Percentiles rank a stretch among this genome's conserved stretches.
These are phyloP conservation scores for Hortaea sp. DNA, from an alignment of 2,329 filamentous ascomycete species.

Conservation along the genomic window DNA sequence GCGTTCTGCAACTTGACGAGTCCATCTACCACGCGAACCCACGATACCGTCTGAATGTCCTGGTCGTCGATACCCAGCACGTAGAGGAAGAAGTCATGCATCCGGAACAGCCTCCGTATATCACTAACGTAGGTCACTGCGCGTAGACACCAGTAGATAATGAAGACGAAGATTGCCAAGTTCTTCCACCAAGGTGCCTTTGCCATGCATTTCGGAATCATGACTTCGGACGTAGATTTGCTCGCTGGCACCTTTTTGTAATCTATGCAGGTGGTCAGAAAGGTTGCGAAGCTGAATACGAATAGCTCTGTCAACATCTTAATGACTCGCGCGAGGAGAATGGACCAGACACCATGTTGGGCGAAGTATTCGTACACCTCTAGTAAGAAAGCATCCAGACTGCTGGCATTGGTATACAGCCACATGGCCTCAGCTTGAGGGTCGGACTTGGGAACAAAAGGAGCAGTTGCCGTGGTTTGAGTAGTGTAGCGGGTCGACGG, in stretches of 20 bases:
- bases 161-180: conserved; percentile 70
- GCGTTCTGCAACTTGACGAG: conserved; percentile 76
- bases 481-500: conserved; percentile 2
- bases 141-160: conserved; percentile 77
- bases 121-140: conserved; percentile 64
- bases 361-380: conserved; percentile 82
- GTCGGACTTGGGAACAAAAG: conserved; percentile 36
- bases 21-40: conserved; percentile 80
- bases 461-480: conserved; percentile 4
- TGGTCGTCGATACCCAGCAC: conserved; percentile 72
- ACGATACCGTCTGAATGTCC: conserved; percentile 89
- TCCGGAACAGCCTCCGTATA: conserved; percentile 59
- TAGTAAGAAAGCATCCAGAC: conserved; percentile 76
- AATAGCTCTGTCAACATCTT: conserved; percentile 75
- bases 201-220: conserved; percentile 63
- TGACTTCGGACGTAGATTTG: conserved; percentile 50
- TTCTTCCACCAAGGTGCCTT: conserved; percentile 69
- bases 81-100: conserved; percentile 78
- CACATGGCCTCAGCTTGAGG: conserved; percentile 75
- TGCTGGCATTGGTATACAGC: conserved; percentile 85
- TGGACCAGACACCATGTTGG: conserved; percentile 76
- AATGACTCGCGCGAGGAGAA: conserved; percentile 60
- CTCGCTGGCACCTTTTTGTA: conserved; percentile 61
- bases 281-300: conserved; percentile 70
- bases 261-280: conserved; percentile 77